Evolutionary conservation across 2,329 filamentous ascomycete species (phyloP), one percentile per base, ranked within the genome.

Genomic region (Stachybotrys chlorohalonatus): DNA sequence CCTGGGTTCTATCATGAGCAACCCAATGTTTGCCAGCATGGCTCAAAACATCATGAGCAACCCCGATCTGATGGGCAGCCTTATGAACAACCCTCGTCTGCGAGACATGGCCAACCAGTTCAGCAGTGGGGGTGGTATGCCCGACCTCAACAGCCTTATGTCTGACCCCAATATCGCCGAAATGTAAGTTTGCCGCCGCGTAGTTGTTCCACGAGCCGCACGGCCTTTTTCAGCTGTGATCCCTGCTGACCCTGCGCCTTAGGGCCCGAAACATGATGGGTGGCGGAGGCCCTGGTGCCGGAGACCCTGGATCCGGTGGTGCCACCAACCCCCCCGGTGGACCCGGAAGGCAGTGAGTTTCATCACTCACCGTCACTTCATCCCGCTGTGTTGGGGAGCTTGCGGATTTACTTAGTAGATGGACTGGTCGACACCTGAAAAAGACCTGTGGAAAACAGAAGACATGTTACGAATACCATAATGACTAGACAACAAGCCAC

Each of bases 11-110:
- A 85, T 99, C 70, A 95, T 97, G 91, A 91, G 79, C 78, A 99
- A 97, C 77, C 94, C 94, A 54, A 97, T 97, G 94, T 95, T 99
- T 75, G 84, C 91, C 52, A 89, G 82, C 75, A 96, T 97, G 91
- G 94, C 94, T 5, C 90, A 96, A 77, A 96, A 90, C 72, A 74
- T 99, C 54, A 97, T 97, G 94, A 90, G 85, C 74, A 96, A 99
- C 75, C 94, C 94, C 0, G 89, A 95, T 9, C 84, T 92, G 77
- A 87, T 97, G 84, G 82, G 79, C 68, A 94, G 91, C 70, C 74
- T 99, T 56, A 96, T 99, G 92, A 90, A 79, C 78, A 97, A 99
- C 77, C 94, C 94, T 3, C 83, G 86, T 58, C 75, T 97, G 58
- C 82, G 89, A 55, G 84, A 95, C 68, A 93, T 96, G 90, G 91